These are phyloP conservation scores for Globisporangium nunn DNA, from an alignment of 352 stramenopile species.

Conservation along the genomic window DNA sequence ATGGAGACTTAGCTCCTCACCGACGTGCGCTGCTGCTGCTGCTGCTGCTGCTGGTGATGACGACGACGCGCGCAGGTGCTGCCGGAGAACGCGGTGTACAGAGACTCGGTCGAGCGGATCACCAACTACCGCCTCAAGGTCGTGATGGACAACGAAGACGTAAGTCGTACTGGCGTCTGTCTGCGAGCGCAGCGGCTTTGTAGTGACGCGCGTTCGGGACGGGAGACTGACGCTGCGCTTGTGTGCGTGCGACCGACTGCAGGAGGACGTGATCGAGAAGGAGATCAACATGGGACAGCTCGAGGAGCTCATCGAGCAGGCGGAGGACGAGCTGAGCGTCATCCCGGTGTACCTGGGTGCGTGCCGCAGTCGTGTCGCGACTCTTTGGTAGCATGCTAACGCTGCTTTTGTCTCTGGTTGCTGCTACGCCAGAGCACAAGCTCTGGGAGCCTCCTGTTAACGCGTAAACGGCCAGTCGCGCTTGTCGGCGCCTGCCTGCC, in stretches of 20 bases:
- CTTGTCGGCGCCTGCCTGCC: neutral
- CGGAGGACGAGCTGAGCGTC: constrained; percentile 78
- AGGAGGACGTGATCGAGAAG: constrained; percentile 80
- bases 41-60: neutral
- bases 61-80: constrained; percentile 27
- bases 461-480: constrained; percentile 15
- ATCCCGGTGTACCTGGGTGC: constrained; percentile 82
- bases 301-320: constrained; percentile 85
- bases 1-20: neutral
- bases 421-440: constrained; percentile 55
- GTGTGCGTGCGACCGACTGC: neutral
- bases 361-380: constrained; percentile 4
- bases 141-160: constrained; percentile 62
- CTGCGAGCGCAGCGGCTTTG: too few species aligned
- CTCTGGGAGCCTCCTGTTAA: constrained; percentile 75
- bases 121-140: constrained; percentile 82
- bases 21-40: neutral
- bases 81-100: constrained; percentile 63
- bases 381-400: neutral
- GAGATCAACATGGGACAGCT: constrained; percentile 85
- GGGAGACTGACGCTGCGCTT: neutral
- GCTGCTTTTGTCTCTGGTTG: neutral
- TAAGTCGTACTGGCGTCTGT: constrained; percentile 17
- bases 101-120: constrained; percentile 75
- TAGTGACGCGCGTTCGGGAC: neutral